Percentiles rank a stretch among this genome's conserved stretches.
Conservation (phyloP, 139 green algal species). For the Chlamydomonas sphaeroides region DNA sequence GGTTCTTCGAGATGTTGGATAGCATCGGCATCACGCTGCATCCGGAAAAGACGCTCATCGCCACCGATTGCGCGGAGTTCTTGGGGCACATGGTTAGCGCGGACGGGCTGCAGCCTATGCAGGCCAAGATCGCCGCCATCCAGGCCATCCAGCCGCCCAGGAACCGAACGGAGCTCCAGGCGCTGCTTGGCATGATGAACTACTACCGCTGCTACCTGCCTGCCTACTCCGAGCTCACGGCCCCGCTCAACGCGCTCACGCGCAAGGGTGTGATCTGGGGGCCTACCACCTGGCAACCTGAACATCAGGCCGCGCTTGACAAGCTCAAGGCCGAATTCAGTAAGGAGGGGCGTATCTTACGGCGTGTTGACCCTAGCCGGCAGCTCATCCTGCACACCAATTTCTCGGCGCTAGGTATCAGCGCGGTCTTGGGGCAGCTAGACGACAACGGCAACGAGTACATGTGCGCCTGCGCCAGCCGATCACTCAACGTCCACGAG, state of each 20-base stretch:
- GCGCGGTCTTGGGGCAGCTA: slow-evolving; percentile 51
- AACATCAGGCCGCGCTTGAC: neutral
- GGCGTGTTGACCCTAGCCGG: neutral
- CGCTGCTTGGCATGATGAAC: slow-evolving; percentile 45
- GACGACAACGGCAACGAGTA: slow-evolving; percentile 45
- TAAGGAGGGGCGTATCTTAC: neutral
- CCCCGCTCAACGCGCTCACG: slow-evolving; percentile 38
- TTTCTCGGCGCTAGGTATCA: slow-evolving; percentile 30
- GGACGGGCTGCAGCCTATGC: slow-evolving; percentile 15
- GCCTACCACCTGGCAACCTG: slow-evolving; percentile 30
- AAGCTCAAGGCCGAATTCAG: neutral
- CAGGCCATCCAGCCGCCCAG: neutral
- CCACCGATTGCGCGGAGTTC: slow-evolving; percentile 34
- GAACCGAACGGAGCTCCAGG: neutral
- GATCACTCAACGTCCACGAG: neutral
- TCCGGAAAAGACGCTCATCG: slow-evolving; percentile 40
- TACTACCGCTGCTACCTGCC: slow-evolving; percentile 57
- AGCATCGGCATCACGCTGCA: slow-evolving; percentile 35
- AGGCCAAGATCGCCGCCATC: neutral
- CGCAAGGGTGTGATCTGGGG: slow-evolving; percentile 32
- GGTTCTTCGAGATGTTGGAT: slow-evolving; percentile 15
- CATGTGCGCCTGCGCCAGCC: slow-evolving; percentile 24
- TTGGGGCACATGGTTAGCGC: slow-evolving; percentile 53
- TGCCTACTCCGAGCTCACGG: slow-evolving; percentile 30
- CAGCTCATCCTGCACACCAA: neutral